Percentiles rank a stretch among this genome's conserved stretches.
These are phyloP conservation scores for Scedosporium aurantiacum DNA, from an alignment of 2,329 filamentous ascomycete species.

Conservation along the genomic window DNA sequence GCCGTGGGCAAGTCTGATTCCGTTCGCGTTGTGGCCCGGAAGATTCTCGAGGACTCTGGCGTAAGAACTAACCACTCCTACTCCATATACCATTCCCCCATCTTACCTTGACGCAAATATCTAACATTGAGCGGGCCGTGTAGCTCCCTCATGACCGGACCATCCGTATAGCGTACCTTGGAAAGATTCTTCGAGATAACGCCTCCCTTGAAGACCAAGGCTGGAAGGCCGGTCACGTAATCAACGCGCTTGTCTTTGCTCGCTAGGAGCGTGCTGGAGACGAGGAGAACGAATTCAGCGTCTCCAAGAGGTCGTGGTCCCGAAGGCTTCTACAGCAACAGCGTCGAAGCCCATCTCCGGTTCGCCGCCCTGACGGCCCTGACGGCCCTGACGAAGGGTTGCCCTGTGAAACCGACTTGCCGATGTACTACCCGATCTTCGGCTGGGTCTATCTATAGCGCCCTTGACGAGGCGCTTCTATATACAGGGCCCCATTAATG, in stretches of 20 bases:
- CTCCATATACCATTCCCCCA: neutral
- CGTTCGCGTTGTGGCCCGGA: constrained; percentile 52
- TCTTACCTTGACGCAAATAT: neutral
- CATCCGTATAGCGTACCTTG: constrained; percentile 68
- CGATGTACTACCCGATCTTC: neutral
- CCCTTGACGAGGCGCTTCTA: neutral
- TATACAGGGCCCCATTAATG: neutral
- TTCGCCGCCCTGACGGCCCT: neutral
- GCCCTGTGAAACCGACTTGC: neutral
- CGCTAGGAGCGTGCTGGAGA: constrained; percentile 1
- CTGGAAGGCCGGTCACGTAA: constrained; percentile 63
- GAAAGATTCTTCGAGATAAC: constrained; percentile 64
- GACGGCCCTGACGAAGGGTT: neutral
- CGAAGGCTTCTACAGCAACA: neutral
- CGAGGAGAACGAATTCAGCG: neutral
- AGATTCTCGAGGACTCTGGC: constrained; percentile 50
- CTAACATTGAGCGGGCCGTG: neutral
- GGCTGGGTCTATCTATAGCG: neutral
- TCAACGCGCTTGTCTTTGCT: constrained; percentile 62
- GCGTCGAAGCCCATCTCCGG: neutral
- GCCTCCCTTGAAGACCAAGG: constrained; percentile 56
- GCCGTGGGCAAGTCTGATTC: constrained; percentile 46
- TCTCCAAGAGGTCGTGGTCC: neutral
- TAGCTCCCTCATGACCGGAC: constrained; percentile 48
- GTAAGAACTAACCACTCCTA: constrained; percentile 36